Evolutionary conservation across 805 yeast genomes (phyloP), one percentile per base, ranked within the genome.

Genomic region (Saturnispora dispora): DNA sequence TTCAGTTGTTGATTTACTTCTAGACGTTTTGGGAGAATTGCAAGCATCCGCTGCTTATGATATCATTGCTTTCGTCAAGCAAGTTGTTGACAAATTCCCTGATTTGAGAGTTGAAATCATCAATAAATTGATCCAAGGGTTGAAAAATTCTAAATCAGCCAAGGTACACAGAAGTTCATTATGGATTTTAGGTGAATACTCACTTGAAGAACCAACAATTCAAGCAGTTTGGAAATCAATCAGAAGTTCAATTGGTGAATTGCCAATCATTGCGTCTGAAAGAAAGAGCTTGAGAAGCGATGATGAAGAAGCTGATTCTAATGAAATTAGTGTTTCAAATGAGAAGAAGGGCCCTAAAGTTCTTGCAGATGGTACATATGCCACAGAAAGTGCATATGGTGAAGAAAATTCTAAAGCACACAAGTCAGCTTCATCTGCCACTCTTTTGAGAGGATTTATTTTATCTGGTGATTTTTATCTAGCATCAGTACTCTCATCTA

Each of bases 311-410:
- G 54, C 48, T 6, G 65, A 62, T 25, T 39, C 28, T 27, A 61
- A 53, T 32, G 53, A 48, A 11, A 32, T 13, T 3, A 18, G n/a
- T 10, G 36, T 43, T 15, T 61, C 27, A 35, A 59, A 66, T 33
- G 65, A 63, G 22, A 74, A 71, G 37, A 64, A 69, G 5, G 87
- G 87, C 44, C 97, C 97, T 20, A 83, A 85, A 53, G 83, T 93
- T 53, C 76, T 93, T 57, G 96, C 99, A n/a, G 99, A 93, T 71
- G 99, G 99, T 60, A 93, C 99, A 0, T 93, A 93, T 69, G 99
- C 99, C 28, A 87, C 96, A 41, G 99, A 93, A 69, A 80, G 81
- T 56, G 93, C 96, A 0, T 70, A 83, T 52, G 85, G 85, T 15
- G 70, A 71, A 20, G 65, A 65, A n/a, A 66, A 65, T 5, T 67